These are phyloP conservation scores for Scutellaria minor DNA, from an alignment of 257 asterid species.

Conservation along the genomic window DNA sequence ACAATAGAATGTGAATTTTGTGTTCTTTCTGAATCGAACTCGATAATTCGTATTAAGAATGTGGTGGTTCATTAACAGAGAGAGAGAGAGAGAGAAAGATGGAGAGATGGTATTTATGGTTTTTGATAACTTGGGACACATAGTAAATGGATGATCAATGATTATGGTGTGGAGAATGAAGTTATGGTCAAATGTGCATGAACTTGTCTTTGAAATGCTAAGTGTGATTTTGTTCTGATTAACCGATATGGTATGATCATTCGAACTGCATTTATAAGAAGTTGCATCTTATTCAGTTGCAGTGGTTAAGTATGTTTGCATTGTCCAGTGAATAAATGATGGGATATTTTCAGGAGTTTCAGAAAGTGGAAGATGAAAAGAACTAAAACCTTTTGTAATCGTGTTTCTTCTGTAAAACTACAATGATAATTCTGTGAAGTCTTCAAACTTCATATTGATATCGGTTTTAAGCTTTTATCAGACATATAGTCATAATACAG, in stretches of 20 bases:
- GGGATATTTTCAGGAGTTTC: constrained; percentile 29
- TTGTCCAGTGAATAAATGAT: constrained; percentile 20
- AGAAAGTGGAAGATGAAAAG: constrained; percentile 28
- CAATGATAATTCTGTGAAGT: constrained; percentile 13
- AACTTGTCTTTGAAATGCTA: constrained; percentile 30
- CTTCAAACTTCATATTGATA: not conserved
- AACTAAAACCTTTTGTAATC: not conserved
- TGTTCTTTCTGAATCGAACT: constrained; percentile 30
- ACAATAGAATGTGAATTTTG: constrained; percentile 21
- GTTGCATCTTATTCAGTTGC: constrained; percentile 17
- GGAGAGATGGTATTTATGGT: constrained; percentile 11
- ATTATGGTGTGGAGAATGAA: constrained; percentile 15
- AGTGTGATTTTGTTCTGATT: constrained; percentile 13
- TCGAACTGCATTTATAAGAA: constrained; percentile 15
- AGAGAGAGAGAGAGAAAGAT: not conserved
- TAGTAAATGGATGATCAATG: constrained; percentile 13
- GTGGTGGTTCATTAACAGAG: constrained; percentile 30
- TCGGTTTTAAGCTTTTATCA: not conserved
- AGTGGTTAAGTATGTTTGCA: not conserved
- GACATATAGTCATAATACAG: constrained; percentile 6
- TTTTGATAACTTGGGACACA: constrained; percentile 12
- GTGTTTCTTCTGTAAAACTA: constrained; percentile 17
- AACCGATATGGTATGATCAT: constrained; percentile 29
- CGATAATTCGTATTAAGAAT: constrained; percentile 6
- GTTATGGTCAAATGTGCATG: constrained; percentile 26